phyloP scores from a whole-genome alignment of 768 basidiomycete genomes.

The Boletus subparvulus region DNA sequence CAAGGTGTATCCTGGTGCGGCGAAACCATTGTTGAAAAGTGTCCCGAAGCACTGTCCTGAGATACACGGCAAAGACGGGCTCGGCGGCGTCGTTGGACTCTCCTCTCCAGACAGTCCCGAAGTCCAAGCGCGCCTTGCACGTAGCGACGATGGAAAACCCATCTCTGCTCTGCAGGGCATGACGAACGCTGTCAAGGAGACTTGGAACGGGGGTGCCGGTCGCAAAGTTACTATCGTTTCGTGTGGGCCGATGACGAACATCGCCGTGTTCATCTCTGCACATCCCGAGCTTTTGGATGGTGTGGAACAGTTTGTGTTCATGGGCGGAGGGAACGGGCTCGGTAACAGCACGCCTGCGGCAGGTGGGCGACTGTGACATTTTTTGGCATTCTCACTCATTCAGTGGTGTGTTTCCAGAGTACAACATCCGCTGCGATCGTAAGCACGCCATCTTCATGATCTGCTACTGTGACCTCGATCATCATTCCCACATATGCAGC shows the following conservation, averaged over 20 bases:
- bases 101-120: slow-evolving; percentile 47
- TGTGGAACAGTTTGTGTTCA: slow-evolving; percentile 58
- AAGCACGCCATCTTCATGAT: slow-evolving; percentile 27
- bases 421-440: slow-evolving; percentile 83
- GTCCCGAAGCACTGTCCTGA: slow-evolving; percentile 61
- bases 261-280: slow-evolving; percentile 62
- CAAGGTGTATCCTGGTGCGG: slow-evolving; percentile 67
- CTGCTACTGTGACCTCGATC: neutral
- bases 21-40: slow-evolving; percentile 61
- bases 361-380: slow-evolving; percentile 36
- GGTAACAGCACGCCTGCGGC: slow-evolving; percentile 81
- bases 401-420: slow-evolving; percentile 47
- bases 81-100: slow-evolving; percentile 83
- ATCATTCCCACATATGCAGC: slow-evolving; percentile 40
- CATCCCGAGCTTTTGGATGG: slow-evolving; percentile 54
- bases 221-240: slow-evolving; percentile 68
- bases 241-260: slow-evolving; percentile 84
- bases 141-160: slow-evolving; percentile 39
- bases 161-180: slow-evolving; percentile 70
- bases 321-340: slow-evolving; percentile 88
- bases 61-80: slow-evolving; percentile 82
- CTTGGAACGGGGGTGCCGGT: slow-evolving; percentile 60
- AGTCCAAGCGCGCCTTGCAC: slow-evolving; percentile 52
- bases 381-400: neutral
- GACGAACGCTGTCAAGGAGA: slow-evolving; percentile 48